phyloP scores from a whole-genome alignment of 805 yeast genomes.

The Tetrapisispora phaffii region DNA sequence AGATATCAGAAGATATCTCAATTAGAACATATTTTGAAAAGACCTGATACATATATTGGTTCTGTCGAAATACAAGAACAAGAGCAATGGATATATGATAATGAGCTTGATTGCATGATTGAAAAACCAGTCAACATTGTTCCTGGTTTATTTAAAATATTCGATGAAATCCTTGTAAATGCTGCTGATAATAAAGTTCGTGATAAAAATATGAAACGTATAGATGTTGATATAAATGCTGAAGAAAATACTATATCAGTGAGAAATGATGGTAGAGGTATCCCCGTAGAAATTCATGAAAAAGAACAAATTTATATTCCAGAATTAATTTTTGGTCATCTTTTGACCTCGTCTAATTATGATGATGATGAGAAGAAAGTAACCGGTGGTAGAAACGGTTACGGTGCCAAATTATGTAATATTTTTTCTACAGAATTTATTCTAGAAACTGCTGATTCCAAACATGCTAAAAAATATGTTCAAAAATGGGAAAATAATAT shows the following conservation, averaged over 20 bases:
- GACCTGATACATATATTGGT: conserved; percentile 97
- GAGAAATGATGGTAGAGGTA: conserved; percentile 89
- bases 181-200: conserved; percentile 98
- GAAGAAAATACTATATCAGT: conserved; percentile 70
- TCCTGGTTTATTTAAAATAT: conserved; percentile 92
- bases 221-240: conserved; percentile 72
- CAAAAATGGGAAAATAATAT: conserved; percentile 88
- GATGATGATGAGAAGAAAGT: conserved; percentile 93
- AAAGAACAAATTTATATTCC: conserved; percentile 92
- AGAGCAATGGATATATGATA: conserved; percentile 79
- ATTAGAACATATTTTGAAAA: conserved; percentile 86
- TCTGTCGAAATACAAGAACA: conserved; percentile 76
- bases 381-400: conserved; percentile 97
- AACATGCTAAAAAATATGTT: conserved; percentile 48
- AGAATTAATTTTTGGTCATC: conserved; percentile 89
- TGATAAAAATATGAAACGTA: conserved; percentile 79
- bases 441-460: conserved; percentile 80
- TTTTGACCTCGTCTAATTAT: conserved; percentile 89
- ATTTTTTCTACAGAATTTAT: conserved; percentile 83
- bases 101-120: conserved; percentile 49
- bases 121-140: conserved; percentile 64
- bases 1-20: conserved; percentile 92
- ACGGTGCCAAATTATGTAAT: conserved; percentile 95
- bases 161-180: conserved; percentile 93
- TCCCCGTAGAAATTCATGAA: conserved; percentile 86